phyloP scores from a whole-genome alignment of 2,329 filamentous ascomycete genomes.

The Phaeosphaeriaceae sp. region DNA sequence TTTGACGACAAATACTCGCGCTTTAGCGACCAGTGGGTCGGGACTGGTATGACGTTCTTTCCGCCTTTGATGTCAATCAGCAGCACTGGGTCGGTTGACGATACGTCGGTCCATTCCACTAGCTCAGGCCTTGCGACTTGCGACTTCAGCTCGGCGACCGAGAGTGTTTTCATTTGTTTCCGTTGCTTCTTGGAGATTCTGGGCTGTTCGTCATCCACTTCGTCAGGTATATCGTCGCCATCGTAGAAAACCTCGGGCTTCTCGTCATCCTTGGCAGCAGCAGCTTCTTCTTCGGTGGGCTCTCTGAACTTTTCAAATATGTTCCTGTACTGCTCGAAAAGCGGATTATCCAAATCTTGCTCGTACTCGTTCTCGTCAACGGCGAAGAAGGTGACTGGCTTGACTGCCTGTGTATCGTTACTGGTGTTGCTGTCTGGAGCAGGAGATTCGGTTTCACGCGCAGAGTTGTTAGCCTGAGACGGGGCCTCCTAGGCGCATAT shows the following conservation, averaged over 20 bases:
- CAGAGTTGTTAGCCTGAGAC: slow-evolving; percentile 40
- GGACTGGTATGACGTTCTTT: slow-evolving; percentile 94
- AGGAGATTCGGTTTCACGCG: slow-evolving; percentile 48
- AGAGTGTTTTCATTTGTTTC: slow-evolving; percentile 89
- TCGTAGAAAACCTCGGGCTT: slow-evolving; percentile 86
- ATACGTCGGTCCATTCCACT: slow-evolving; percentile 97
- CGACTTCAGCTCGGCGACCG: slow-evolving; percentile 93
- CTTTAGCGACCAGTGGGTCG: slow-evolving; percentile 93
- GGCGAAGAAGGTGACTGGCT: slow-evolving; percentile 52
- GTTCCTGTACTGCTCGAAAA: slow-evolving; percentile 82
- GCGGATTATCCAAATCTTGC: slow-evolving; percentile 72
- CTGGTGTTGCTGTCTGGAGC: slow-evolving; percentile 41
- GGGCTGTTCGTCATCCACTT: slow-evolving; percentile 72
- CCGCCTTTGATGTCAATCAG: slow-evolving; percentile 95
- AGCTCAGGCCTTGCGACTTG: slow-evolving; percentile 89
- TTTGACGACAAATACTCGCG: slow-evolving; percentile 97
- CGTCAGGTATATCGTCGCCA: slow-evolving; percentile 84
- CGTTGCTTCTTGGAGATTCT: slow-evolving; percentile 94
- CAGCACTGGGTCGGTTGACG: slow-evolving; percentile 84
- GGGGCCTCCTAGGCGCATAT: slow-evolving; percentile 43
- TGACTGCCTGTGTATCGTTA: slow-evolving; percentile 48
- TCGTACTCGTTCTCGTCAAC: slow-evolving; percentile 52
- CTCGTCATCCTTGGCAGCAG: slow-evolving; percentile 58
- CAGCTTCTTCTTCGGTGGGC: slow-evolving; percentile 64
- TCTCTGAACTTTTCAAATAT: slow-evolving; percentile 77